Evolutionary conservation across 805 yeast genomes (phyloP), one percentile per base, ranked within the genome.

Genomic region (Candida lessepsii): DNA sequence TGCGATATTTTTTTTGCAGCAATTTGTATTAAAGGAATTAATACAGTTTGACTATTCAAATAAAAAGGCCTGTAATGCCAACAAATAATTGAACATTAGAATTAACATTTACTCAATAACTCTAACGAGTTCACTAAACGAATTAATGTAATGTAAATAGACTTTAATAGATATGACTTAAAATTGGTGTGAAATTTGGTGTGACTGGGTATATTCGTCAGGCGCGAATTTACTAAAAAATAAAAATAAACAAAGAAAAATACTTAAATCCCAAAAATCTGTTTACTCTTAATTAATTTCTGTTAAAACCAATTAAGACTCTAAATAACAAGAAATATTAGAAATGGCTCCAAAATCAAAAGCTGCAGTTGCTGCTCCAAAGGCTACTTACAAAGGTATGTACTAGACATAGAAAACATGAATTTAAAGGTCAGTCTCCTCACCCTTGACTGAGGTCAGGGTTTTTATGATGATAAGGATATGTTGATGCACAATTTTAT

Each of bases 361-460:
- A 45, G 41, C 54, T 43, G 38, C 46, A 44, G 44, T 53, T 43
- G 41, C 44, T 32, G 33, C 33, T 15, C 33, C 58, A 35, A 73
- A 73, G 53, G 50, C 59, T 44, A 63, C 76, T 36, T 71, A 71
- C 63, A 72, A 71, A 56, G 78, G 76, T 71, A 61, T 36, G 76
- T 43, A 20, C 16, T 34, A 13, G 27, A 31, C 21, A 20, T 8
- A 4, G 6, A 24, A 11, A 8, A 24, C 5, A 4, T 9, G 27
- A 18, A 18, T 18, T 29, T 3, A 17, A 6, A 17, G 18, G 33
- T 29, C 33, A 29, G 17, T 29, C 8, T 18, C 11, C 33, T 29
- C 33, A 29, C 33, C 33, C 33, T 29, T 28, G 16, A 28, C 11
- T 16, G 3, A 28, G 9, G 31, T 28, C 16, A 26, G 8, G 29